Evolutionary conservation across 495 filamentous ascomycete species (phyloP), one percentile per base, ranked within the genome.

Genomic region (Staphylotrichum tortipilum): DNA sequence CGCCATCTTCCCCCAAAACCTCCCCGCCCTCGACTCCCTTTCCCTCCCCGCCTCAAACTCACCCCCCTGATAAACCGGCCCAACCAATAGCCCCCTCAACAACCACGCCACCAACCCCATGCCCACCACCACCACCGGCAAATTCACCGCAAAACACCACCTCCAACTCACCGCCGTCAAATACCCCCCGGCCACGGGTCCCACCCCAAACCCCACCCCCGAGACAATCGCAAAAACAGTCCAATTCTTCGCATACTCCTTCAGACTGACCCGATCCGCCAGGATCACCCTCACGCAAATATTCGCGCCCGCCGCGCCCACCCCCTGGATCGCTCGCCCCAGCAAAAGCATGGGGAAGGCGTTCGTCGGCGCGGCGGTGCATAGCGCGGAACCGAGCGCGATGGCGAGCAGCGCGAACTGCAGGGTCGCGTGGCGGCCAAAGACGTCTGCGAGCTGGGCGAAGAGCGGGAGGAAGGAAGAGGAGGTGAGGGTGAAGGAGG

Each of bases 391-490:
- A 24, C 61, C 58, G 38, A 55, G 21, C 17, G 48, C 29, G 26
- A 59, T 55, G 49, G 49, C 36, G 9, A 52, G 11, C 14, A 64
- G 40, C 26, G 55, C 24, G 23, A 44, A 14, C 1, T 55, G 55
- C 15, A 64, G 37, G 12, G 59, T 52, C 5, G 41, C 30, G 50
- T 53, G 43, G 18, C 79, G 71, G 6, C 79, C 79, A 52, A 79
- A 82, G 31, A 82, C 66, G 52, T 83, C 78, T 36, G 78, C 66
- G 28, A 79, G 64, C 53, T 83, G 79, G 14, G 74, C 78, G 60
- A 74, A 81, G 49, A 75, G 68, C n/a, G 80, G 80, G 5, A 82
- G 77, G 57, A 82, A 82, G 15, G 78, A 70, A 12, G 79, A 72
- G 0, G 76, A 72, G n/a, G 78, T 78, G 4, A 84, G 68, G 50